Percentiles rank a stretch among this genome's conserved stretches.
These are phyloP conservation scores for Aspergillus floridensis DNA, from an alignment of 2,329 filamentous ascomycete genomes.

Conservation along the genomic window DNA sequence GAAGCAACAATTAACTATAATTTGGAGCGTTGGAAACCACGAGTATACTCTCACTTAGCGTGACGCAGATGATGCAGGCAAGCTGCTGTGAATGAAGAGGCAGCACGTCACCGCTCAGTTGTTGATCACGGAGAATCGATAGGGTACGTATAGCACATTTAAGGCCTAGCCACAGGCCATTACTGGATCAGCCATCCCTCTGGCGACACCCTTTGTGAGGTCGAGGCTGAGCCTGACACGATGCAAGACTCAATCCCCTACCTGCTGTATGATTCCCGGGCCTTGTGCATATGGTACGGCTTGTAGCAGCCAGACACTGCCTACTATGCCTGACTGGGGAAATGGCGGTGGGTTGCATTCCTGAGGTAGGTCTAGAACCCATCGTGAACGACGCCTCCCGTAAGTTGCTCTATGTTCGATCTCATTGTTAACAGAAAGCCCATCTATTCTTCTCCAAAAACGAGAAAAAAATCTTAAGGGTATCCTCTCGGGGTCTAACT, in stretches of 20 bases:
- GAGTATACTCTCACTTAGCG: slow-evolving; percentile 10
- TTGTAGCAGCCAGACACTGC: not conserved
- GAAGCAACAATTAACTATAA: slow-evolving; percentile 5
- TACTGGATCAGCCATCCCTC: not conserved
- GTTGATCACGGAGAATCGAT: slow-evolving; percentile 10
- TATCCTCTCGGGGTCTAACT: not conserved
- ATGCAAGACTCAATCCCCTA: not conserved
- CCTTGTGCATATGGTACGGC: not conserved
- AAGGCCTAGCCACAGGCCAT: not conserved
- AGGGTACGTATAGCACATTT: not conserved
- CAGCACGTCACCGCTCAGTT: slow-evolving; percentile 18
- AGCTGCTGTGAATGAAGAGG: slow-evolving; percentile 6
- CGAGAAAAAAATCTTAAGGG: no score
- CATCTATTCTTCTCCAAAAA: not conserved
- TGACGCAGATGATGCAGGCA: slow-evolving; percentile 13
- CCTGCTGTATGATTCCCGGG: not conserved
- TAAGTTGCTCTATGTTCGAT: not conserved
- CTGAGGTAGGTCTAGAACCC: not conserved
- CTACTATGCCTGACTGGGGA: not conserved
- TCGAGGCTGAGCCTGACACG: not conserved
- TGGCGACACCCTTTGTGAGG: not conserved
- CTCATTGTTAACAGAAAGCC: not conserved
- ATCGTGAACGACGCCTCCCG: not conserved
- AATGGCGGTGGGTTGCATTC: not conserved
- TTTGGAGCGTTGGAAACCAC: slow-evolving; percentile 7